phyloP scores from a whole-genome alignment of 2,329 filamentous ascomycete species.

The Drechmeria coniospora region DNA sequence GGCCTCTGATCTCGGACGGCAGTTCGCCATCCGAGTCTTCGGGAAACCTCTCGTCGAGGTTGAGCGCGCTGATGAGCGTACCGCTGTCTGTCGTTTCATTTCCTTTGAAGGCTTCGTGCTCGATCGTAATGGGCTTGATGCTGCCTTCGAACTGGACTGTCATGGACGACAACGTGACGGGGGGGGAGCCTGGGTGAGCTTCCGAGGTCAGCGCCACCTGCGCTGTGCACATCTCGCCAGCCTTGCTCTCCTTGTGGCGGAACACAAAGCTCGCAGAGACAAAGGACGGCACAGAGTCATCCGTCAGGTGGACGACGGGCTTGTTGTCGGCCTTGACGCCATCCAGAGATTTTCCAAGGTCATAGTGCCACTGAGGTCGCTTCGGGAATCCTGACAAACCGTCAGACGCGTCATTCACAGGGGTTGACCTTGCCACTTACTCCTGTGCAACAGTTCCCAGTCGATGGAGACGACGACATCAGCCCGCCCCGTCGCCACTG shows the following conservation, averaged over 20 bases:
- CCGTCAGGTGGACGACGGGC: constrained; percentile 34
- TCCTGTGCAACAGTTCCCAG: constrained; percentile 46
- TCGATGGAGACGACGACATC: constrained; percentile 45
- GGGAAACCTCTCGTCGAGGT: constrained; percentile 14
- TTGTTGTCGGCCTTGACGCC: constrained; percentile 27
- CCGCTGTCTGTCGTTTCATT: constrained; percentile 4
- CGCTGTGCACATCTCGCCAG: constrained; percentile 41
- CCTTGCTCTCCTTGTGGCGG: constrained; percentile 40
- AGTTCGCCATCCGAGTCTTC: constrained; percentile 11
- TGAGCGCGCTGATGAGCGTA: constrained; percentile 9
- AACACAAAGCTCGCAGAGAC: constrained; percentile 42
- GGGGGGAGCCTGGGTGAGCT: constrained; percentile 34
- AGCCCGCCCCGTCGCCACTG: constrained; percentile 32
- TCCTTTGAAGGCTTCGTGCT: constrained; percentile 18
- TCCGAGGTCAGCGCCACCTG: constrained; percentile 44
- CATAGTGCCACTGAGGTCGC: constrained; percentile 43
- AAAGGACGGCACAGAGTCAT: constrained; percentile 37
- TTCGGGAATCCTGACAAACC: constrained; percentile 31
- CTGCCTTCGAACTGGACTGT: constrained; percentile 41
- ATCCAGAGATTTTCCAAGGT: constrained; percentile 41
- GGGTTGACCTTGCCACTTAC: constrained; percentile 22
- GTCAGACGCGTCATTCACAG: constrained; percentile 3
- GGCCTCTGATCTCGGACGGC: constrained; percentile 31
- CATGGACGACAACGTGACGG: constrained; percentile 35
- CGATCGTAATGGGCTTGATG: constrained; percentile 37